Conservation (phyloP, 495 filamentous ascomycete genomes). For the Platismatia glauca region DNA sequence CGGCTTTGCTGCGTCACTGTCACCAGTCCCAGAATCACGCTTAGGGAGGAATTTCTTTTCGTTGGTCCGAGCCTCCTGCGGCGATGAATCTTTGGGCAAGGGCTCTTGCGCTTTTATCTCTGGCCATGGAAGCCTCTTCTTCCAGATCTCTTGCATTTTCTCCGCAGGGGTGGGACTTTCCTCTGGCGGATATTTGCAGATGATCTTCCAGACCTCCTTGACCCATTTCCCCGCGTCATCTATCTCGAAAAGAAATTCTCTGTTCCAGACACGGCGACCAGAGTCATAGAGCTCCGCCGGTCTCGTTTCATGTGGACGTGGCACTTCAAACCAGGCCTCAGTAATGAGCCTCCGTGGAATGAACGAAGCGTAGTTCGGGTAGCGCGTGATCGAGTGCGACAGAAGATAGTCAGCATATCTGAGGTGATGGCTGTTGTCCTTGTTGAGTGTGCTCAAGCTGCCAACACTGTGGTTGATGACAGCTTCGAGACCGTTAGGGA, state of each 20-base stretch:
- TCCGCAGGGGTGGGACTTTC: background rate
- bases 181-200: background rate
- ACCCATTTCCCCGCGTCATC: background rate
- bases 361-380: background rate
- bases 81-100: background rate
- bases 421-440: background rate
- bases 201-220: background rate
- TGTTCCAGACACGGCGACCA: background rate
- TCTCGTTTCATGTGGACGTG: too few species aligned
- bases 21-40: background rate
- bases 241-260: background rate
- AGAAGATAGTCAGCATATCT: background rate
- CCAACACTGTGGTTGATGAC: background rate
- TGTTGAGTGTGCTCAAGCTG: background rate
- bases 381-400: background rate
- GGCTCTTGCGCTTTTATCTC: background rate
- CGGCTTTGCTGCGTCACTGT: background rate
- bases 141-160: background rate
- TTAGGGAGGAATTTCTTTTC: background rate
- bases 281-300: background rate
- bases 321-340: background rate
- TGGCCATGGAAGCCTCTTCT: background rate
- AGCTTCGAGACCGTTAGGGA: background rate
- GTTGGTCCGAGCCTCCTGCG: background rate
- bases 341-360: background rate